These are phyloP conservation scores for Fusarium verticillioides DNA, from an alignment of 2,329 filamentous ascomycete genomes.

Conservation along the genomic window DNA sequence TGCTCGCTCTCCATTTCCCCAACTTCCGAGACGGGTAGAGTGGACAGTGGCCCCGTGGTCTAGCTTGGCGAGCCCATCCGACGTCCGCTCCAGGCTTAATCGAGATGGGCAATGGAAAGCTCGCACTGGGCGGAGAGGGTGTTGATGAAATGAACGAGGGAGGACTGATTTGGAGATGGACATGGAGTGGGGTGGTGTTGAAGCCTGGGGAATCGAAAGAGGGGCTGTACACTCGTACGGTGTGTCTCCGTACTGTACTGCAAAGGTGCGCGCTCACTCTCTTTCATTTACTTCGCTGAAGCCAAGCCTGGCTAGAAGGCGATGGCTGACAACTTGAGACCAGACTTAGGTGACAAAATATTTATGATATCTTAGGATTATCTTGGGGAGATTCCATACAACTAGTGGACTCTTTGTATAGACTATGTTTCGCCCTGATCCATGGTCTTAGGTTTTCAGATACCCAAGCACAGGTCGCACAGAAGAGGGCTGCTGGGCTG, in stretches of 20 bases:
- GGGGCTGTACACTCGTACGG: constrained; percentile 17
- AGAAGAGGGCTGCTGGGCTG: background rate
- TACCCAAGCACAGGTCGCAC: background rate
- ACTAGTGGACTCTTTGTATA: background rate
- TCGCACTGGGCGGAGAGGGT: constrained; percentile 43
- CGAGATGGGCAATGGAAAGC: constrained; percentile 31
- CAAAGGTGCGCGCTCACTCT: background rate
- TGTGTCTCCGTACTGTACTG: background rate
- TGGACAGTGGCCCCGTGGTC: constrained; percentile 39
- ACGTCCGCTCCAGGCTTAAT: constrained; percentile 30
- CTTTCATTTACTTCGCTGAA: background rate
- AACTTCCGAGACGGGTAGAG: constrained; percentile 40
- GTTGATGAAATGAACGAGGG: constrained; percentile 18
- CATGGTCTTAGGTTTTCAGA: background rate
- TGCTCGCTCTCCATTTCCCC: constrained; percentile 35
- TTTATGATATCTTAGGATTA: background rate
- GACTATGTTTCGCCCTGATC: background rate
- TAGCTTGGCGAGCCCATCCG: constrained; percentile 23
- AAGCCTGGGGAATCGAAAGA: constrained; percentile 27
- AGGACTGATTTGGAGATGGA: constrained; percentile 1
- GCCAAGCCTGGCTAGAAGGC: background rate
- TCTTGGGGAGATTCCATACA: too few species aligned
- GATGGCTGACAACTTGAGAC: background rate
- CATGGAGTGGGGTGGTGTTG: background rate
- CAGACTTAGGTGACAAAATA: background rate